Conservation (phyloP, 106 monocot species). For the Dendrobium nobile region DNA sequence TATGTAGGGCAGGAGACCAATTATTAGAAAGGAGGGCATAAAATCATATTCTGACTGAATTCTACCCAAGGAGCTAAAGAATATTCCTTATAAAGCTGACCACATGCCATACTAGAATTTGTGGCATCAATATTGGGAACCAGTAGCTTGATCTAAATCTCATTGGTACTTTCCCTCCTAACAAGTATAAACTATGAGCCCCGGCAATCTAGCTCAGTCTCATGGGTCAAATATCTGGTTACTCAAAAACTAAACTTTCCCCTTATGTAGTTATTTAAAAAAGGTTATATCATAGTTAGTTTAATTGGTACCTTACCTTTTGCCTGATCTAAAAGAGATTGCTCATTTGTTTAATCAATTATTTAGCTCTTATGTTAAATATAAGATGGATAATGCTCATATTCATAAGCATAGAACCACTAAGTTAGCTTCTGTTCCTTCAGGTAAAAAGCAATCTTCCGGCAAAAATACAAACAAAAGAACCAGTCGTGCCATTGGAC, state of each 20-base stretch:
- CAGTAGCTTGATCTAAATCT: no score
- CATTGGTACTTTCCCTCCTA: no score
- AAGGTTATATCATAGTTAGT: background rate
- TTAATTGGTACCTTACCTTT: background rate
- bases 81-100: no score
- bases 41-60: no score
- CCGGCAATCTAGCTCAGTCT: background rate
- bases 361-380: background rate
- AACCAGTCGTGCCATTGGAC: slow-evolving; percentile 32
- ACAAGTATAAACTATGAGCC: no score
- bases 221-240: background rate
- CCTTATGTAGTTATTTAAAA: background rate
- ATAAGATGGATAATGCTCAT: background rate
- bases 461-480: slow-evolving; percentile 48
- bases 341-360: background rate
- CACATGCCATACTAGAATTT: no score
- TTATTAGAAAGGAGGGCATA: no score
- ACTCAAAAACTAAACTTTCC: background rate
- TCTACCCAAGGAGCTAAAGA: no score
- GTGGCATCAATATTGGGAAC: no score
- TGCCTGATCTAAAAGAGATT: background rate
- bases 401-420: background rate
- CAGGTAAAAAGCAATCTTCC: slow-evolving; percentile 52
- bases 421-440: slow-evolving; percentile 6
- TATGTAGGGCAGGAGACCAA: no score